phyloP scores from a whole-genome alignment of 2,329 filamentous ascomycete genomes.

The Epichloe gansuensis region DNA sequence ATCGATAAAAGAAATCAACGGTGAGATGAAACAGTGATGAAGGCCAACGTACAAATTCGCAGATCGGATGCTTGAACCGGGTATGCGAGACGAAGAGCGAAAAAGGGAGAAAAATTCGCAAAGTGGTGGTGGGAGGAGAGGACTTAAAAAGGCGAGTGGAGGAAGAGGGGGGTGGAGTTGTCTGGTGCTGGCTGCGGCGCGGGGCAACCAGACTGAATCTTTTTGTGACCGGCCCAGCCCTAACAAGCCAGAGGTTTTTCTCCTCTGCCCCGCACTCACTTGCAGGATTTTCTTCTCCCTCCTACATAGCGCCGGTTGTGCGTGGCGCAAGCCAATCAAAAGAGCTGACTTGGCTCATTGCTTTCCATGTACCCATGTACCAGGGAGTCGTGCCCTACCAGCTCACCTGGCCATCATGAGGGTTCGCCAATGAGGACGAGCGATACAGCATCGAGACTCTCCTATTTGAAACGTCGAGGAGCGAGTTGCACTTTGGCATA shows the following conservation, averaged over 20 bases:
- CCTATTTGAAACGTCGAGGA: not conserved
- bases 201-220: conserved; percentile 18
- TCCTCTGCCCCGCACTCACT: conserved; percentile 6
- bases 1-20: not conserved
- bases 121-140: conserved; percentile 24
- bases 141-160: conserved; percentile 24
- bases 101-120: conserved; percentile 24
- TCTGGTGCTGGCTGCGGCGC: conserved; percentile 17
- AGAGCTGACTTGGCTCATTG: not conserved
- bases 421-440: not conserved
- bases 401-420: not conserved
- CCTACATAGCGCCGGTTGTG: conserved; percentile 3
- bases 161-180: conserved; percentile 16
- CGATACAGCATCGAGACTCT: not conserved
- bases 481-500: too few species aligned
- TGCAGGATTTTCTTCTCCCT: conserved; percentile 9
- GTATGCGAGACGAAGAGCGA: conserved; percentile 31
- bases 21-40: not conserved
- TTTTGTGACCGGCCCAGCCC: conserved; percentile 16
- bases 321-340: conserved; percentile 7
- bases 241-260: conserved; percentile 21
- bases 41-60: conserved; percentile 24
- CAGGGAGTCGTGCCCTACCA: not conserved
- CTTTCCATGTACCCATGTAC: not conserved
- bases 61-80: conserved; percentile 32